phyloP scores from a whole-genome alignment of 179 eudicot genomes.

The Heliamphora ciliata region DNA sequence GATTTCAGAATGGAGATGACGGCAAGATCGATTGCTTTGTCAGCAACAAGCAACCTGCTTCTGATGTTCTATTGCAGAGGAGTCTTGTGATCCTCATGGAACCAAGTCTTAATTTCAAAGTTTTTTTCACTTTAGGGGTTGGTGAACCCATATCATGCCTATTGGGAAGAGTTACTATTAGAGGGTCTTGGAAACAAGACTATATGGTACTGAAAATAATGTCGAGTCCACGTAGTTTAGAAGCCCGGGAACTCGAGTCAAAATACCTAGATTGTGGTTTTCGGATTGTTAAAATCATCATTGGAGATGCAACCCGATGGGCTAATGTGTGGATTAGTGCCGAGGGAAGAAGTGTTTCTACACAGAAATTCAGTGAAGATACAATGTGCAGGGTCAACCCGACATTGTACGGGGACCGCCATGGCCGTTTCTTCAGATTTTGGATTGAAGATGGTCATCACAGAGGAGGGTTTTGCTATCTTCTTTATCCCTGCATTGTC shows the following conservation, averaged over 20 bases:
- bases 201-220: not conserved
- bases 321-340: not conserved
- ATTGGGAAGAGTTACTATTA: not conserved
- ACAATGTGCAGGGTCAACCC: not conserved
- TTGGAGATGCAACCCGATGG: not conserved
- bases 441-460: not conserved
- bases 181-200: not conserved
- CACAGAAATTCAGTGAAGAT: not conserved
- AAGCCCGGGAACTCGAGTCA: not conserved
- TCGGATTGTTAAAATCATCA: too few species aligned
- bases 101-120: not conserved
- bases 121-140: not conserved
- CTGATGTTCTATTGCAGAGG: not conserved
- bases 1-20: not conserved
- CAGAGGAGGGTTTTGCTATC: not conserved
- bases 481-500: not conserved
- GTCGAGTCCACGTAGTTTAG: not conserved
- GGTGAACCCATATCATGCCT: not conserved
- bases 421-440: not conserved
- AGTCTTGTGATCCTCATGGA: not conserved
- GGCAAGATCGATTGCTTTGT: not conserved
- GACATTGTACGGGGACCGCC: too few species aligned
- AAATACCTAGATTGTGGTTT: not conserved
- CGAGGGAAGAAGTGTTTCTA: not conserved
- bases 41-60: not conserved